Evolutionary conservation across 257 asterid genomes (phyloP), one percentile per base, ranked within the genome.

Genomic region (Nicotiana knightiana): DNA sequence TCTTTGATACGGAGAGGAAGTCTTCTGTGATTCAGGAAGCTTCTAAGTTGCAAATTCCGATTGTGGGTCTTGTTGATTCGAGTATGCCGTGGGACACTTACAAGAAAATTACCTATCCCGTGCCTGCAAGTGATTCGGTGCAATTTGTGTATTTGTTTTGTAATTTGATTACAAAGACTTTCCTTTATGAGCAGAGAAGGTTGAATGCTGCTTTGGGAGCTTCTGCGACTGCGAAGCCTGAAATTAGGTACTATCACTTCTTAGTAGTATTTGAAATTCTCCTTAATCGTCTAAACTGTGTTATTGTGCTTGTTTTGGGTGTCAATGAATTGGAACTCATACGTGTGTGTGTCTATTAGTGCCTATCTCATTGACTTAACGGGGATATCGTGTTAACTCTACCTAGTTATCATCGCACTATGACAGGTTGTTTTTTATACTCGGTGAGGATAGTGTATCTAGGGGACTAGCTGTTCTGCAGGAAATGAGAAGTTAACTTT

Each of bases 141-240:
- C 97, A 91, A 88, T 96, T 96, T 88, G 99, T 96, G 24, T 96
- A 96, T 68, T 76, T 94, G 91, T 92, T 96, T 81, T 96, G 99
- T 85, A 96, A 96, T 89, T 93, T 96, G 94, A 93, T 96, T 77
- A 93, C 99, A 6, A 96, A 96, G 85, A 96, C 99, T 4, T 85
- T 96, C 78, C 85, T 96, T 86, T 89, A 89, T 59, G 97, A 94
- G 91, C 89, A 89, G 88, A 87, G 86, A 89, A 90, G 85, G 80
- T 77, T 86, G 67, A 81, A 80, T 67, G 82, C 86, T 63, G 90
- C 90, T n/a, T 26, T 68, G 79, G 89, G 83, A 39, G 12, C 83
- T 82, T 62, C 85, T 67, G 83, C 85, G 4, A 46, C 82, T 76
- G 86, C 84, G 53, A 88, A 84, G 48, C 67, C 85, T 9, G 81